These are phyloP conservation scores for Penicillium sp. DNA, from an alignment of 2,329 filamentous ascomycete species.

Conservation along the genomic window DNA sequence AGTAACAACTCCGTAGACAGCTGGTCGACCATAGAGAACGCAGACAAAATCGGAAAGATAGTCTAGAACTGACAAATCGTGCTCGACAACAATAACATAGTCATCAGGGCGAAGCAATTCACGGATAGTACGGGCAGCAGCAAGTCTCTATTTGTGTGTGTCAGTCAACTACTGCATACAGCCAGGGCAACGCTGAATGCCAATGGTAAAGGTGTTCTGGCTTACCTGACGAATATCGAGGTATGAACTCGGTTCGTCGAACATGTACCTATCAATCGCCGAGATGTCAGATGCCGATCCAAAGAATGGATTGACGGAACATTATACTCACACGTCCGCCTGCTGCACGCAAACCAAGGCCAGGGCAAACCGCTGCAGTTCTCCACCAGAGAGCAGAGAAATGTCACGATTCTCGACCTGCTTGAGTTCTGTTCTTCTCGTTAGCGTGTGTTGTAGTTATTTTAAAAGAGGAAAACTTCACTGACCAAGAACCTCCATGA, in stretches of 20 bases:
- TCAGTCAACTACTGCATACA: neutral
- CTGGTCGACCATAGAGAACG: constrained; percentile 91
- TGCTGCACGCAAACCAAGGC: constrained; percentile 93
- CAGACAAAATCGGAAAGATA: constrained; percentile 99
- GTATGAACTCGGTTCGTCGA: constrained; percentile 98
- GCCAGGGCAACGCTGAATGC: neutral
- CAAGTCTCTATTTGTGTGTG: constrained; percentile 77
- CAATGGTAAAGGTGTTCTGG: neutral
- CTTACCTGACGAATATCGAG: constrained; percentile 66
- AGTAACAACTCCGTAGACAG: constrained; percentile 96
- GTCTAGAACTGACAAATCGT: constrained; percentile 97
- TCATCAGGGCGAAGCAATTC: constrained; percentile 82
- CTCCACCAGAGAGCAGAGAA: constrained; percentile 86
- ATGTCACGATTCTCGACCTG: constrained; percentile 93
- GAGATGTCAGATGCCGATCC: neutral
- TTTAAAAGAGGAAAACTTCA: neutral
- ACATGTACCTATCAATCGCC: constrained; percentile 70
- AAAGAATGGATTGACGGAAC: neutral
- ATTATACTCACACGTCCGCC: constrained; percentile 68
- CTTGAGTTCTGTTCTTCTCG: constrained; percentile 61
- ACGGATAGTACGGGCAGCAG: constrained; percentile 86
- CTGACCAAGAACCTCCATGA: constrained; percentile 70
- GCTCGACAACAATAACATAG: constrained; percentile 98
- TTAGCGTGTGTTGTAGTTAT: constrained; percentile 17
- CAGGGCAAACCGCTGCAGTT: constrained; percentile 96